Evolutionary conservation across 768 basidiomycete species (phyloP).

Genomic region (Boletus reticuloceps): DNA sequence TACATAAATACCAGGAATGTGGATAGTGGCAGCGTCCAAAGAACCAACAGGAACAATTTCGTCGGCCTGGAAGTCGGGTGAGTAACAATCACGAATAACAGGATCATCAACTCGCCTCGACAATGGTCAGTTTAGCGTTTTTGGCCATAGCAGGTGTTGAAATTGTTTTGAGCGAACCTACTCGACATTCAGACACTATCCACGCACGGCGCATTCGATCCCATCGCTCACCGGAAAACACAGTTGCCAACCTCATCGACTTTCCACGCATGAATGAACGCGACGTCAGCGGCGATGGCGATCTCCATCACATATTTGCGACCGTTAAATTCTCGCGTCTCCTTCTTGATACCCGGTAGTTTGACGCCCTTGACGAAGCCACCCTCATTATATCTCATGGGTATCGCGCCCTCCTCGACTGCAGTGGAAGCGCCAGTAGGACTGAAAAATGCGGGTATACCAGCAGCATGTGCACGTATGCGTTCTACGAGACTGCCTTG

Average conservation of each 20-base stretch:
- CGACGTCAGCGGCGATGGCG: slow-evolving; percentile 76
- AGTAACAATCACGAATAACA: slow-evolving; percentile 3
- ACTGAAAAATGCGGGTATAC: slow-evolving; percentile 92
- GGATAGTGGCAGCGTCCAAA: slow-evolving; percentile 78
- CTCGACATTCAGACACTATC: not conserved
- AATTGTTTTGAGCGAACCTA: slow-evolving; percentile 88
- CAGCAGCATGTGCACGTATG: slow-evolving; percentile 84
- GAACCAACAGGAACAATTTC: slow-evolving; percentile 83
- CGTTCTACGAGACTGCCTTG: slow-evolving; percentile 91
- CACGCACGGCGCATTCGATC: not conserved
- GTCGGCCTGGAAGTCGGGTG: slow-evolving; percentile 58
- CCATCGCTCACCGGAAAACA: slow-evolving; percentile 66
- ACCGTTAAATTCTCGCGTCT: slow-evolving; percentile 75
- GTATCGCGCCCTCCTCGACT: slow-evolving; percentile 75
- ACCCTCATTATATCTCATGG: slow-evolving; percentile 73
- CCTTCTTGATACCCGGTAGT: slow-evolving; percentile 72
- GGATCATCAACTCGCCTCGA: slow-evolving; percentile 56
- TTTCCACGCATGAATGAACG: slow-evolving; percentile 89
- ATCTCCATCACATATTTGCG: slow-evolving; percentile 79
- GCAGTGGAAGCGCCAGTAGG: slow-evolving; percentile 88
- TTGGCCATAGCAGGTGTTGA: slow-evolving; percentile 84
- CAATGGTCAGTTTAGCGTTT: slow-evolving; percentile 85
- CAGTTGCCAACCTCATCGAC: slow-evolving; percentile 90
- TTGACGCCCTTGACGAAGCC: slow-evolving; percentile 70
- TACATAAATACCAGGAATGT: slow-evolving; percentile 83